Base-by-base conservation (phyloP, 768 basidiomycete genomes). In the Mycena latifolia region DNA sequence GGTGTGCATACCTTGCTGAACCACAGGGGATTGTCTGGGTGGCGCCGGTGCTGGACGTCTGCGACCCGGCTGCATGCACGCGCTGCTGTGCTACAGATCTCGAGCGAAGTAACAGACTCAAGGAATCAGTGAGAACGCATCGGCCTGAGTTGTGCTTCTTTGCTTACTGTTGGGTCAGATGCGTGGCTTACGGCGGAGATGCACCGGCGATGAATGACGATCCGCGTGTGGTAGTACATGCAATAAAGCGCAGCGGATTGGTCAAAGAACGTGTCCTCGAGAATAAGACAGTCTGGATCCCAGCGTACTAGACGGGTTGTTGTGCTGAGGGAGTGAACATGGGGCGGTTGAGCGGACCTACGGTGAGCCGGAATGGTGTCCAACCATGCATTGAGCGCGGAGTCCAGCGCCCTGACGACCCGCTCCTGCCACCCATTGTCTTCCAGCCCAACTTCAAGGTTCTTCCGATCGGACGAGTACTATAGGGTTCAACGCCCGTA, bases 381-480 rank as follows among this genome's bases (percentile, higher is more conserved):
- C 18, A 61, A 64, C 67, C 67, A 69, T 3, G 57, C 48, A 12
- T 65, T 65, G 15, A 94, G 78, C 3, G 87, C 86, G 5, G 90
- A 90, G 77, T 94, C 93, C 3, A 94, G 80, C 59, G 92, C 90
- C 4, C 88, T 85, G 6, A 94, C 88, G n/a, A 88, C 82, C 48
- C 86, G 84, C 63, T 90, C 84, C 61, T 90, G 88, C 77, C 89
- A 92, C 20, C 27, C 33, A 27, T 47, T 55, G 17, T 52, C 56
- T 0, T 50, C 51, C 43, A 61, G 5, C 22, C 60, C 60, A 4
- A 63, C 87, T 66, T 66, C 77, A 58, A 4, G 88, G 79, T 18
- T 47, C 39, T 71, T 85, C 85, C 5, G 85, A 81, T 72, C 86
- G 87, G 73, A 88, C 90, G 71, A 90, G 88, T 94, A 94, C 92